Evolutionary conservation across 2,329 filamentous ascomycete genomes (phyloP).

Genomic region (Aquanectria penicillioides): DNA sequence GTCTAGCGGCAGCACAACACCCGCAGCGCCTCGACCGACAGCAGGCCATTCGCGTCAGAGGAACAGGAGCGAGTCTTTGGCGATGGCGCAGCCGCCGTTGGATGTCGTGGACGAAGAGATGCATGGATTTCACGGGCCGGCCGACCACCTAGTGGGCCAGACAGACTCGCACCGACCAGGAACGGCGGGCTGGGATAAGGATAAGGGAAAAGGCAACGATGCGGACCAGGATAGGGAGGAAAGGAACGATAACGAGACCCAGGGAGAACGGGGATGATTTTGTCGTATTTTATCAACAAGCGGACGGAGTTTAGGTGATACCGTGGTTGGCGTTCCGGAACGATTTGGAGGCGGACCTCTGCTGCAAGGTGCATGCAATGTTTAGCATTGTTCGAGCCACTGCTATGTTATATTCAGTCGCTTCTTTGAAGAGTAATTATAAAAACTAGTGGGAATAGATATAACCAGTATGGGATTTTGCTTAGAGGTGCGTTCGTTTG

Average conservation of each 20-base stretch:
- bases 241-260: neutral
- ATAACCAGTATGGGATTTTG: neutral
- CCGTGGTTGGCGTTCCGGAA: conserved; percentile 4
- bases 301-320: conserved; percentile 5
- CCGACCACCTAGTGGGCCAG: conserved; percentile 52
- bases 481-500: too few species aligned
- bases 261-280: too few species aligned
- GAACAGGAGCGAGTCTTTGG: conserved; percentile 37
- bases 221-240: neutral
- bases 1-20: conserved; percentile 38
- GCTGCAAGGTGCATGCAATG: neutral
- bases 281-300: neutral
- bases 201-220: neutral
- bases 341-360: neutral
- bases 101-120: conserved; percentile 56
- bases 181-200: conserved; percentile 7
- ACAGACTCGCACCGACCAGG: conserved; percentile 43
- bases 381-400: neutral
- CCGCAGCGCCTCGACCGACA: conserved; percentile 34
- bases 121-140: conserved; percentile 59
- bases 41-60: conserved; percentile 39
- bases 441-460: conserved; percentile 15
- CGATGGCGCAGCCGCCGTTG: conserved; percentile 33
- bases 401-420: neutral
- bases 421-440: conserved; percentile 5